phyloP scores from a whole-genome alignment of 345 rosid genomes.

The Brassica rapa region DNA sequence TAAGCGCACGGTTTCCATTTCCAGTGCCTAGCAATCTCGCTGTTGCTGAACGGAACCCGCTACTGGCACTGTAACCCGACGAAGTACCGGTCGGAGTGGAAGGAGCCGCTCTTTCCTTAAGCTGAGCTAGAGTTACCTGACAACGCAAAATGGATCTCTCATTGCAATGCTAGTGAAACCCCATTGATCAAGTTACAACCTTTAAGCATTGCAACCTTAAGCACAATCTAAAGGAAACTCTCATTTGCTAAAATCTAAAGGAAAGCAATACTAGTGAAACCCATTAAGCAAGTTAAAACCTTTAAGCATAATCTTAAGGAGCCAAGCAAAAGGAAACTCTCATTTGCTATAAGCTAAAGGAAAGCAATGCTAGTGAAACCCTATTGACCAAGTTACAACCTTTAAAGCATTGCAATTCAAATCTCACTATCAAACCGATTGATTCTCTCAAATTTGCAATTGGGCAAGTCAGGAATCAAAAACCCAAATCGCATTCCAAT shows the following conservation, averaged over 20 bases:
- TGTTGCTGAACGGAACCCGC: constrained; percentile 94
- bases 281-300: neutral
- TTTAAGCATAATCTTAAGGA: neutral
- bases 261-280: neutral
- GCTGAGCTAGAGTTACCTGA: constrained; percentile 90
- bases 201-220: neutral
- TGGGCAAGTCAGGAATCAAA: neutral
- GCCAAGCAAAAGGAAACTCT: neutral
- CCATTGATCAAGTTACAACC: neutral
- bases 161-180: neutral
- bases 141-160: neutral
- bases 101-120: constrained; percentile 91
- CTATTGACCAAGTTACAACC: neutral
- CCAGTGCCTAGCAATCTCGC: constrained; percentile 80
- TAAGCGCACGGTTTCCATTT: constrained; percentile 88
- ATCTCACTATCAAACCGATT: neutral
- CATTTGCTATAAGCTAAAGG: neutral
- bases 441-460: neutral
- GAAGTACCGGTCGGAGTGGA: constrained; percentile 73
- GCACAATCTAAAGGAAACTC: neutral
- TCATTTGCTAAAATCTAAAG: neutral
- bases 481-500: neutral
- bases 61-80: constrained; percentile 72
- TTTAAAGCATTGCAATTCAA: neutral
- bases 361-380: neutral